Evolutionary conservation across 2,329 filamentous ascomycete species (phyloP).

Genomic region (Hirsutella thompsonii): DNA sequence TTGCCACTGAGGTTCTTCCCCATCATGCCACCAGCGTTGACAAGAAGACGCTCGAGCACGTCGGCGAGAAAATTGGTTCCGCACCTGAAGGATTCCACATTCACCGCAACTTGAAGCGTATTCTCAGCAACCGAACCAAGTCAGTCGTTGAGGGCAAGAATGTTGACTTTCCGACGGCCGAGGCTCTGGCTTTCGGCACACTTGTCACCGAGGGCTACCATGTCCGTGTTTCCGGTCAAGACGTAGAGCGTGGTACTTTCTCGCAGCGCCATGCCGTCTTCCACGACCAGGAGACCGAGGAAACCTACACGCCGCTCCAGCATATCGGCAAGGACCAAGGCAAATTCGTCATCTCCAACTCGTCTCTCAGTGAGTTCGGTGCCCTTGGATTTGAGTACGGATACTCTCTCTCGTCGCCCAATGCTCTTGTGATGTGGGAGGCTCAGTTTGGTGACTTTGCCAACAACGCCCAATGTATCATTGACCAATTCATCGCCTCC

Average conservation of each 20-base stretch:
- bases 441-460: slow-evolving; percentile 99
- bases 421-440: slow-evolving; percentile 98
- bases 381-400: slow-evolving; percentile 96
- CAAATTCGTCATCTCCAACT: slow-evolving; percentile 95
- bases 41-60: slow-evolving; percentile 59
- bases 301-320: slow-evolving; percentile 85
- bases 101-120: slow-evolving; percentile 96
- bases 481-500: slow-evolving; percentile 96
- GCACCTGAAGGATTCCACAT: slow-evolving; percentile 76
- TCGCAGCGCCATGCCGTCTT: slow-evolving; percentile 95
- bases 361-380: slow-evolving; percentile 59
- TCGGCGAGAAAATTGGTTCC: slow-evolving; percentile 67
- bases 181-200: slow-evolving; percentile 87
- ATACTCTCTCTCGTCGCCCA: slow-evolving; percentile 92
- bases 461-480: slow-evolving; percentile 98
- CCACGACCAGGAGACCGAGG: slow-evolving; percentile 92
- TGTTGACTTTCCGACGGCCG: slow-evolving; percentile 95
- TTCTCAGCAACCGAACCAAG: slow-evolving; percentile 80
- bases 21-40: slow-evolving; percentile 81
- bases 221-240: slow-evolving; percentile 93
- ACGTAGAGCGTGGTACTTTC: slow-evolving; percentile 98
- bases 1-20: slow-evolving; percentile 85
- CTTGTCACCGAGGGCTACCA: slow-evolving; percentile 90
- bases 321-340: slow-evolving; percentile 83
- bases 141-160: slow-evolving; percentile 81